phyloP scores from a whole-genome alignment of 208 protist species.

The Leishmania mexicana region DNA sequence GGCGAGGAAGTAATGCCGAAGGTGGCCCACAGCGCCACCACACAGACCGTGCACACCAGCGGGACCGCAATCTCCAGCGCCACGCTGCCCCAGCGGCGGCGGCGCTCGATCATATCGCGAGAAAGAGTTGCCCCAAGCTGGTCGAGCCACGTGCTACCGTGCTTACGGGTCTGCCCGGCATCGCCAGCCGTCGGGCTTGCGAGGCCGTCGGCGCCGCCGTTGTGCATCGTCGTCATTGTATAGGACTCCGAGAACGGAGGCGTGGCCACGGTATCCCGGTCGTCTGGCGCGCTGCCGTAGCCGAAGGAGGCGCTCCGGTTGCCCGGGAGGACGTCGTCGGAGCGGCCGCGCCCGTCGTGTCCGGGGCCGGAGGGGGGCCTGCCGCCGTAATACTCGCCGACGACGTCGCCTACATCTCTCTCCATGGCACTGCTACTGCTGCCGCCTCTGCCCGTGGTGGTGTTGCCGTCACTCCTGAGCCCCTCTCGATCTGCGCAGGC shows the following conservation, averaged over 20 bases:
- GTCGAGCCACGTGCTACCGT: background rate
- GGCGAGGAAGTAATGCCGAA: constrained; percentile 12
- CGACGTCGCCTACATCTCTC: background rate
- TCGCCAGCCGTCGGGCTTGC: background rate
- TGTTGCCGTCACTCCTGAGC: background rate
- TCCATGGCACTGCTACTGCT: background rate
- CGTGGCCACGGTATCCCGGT: background rate
- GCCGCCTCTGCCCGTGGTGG: background rate
- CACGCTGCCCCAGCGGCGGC: constrained; percentile 17
- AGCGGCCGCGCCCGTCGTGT: background rate
- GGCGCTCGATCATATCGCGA: constrained; percentile 25
- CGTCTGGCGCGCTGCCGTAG: background rate
- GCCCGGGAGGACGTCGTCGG: too few relatives aligned
- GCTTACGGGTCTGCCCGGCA: background rate
- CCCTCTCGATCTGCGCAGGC: background rate
- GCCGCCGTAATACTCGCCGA: background rate
- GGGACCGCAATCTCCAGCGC: constrained; percentile 45
- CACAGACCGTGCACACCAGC: constrained; percentile 34
- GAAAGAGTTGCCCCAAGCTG: constrained; percentile 38
- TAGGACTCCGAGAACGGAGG: background rate
- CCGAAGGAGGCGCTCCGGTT: background rate
- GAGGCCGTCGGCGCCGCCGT: background rate
- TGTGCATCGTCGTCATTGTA: background rate
- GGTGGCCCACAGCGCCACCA: constrained; percentile 32
- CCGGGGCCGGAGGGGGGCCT: too few relatives aligned